Percentiles rank a stretch among this genome's conserved stretches.
Conservation (phyloP, 2,329 filamentous ascomycete species). For the Setomelanomma holmii region DNA sequence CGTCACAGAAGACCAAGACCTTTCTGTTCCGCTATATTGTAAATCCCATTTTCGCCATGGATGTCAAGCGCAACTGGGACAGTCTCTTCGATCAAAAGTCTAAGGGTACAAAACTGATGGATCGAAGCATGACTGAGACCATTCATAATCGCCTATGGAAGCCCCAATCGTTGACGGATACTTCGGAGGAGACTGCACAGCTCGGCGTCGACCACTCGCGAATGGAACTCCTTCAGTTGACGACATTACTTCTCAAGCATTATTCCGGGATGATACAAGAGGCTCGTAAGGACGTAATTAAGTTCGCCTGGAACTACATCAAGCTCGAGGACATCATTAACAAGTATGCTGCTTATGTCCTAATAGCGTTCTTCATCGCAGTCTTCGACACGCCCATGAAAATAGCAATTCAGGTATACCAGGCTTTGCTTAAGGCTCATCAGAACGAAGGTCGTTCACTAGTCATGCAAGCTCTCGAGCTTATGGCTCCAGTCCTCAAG, state of each 20-base stretch:
- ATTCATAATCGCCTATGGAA: slow-evolving; percentile 96
- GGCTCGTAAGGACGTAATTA: slow-evolving; percentile 95
- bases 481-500: slow-evolving; percentile 92
- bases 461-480: slow-evolving; percentile 91
- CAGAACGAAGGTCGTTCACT: slow-evolving; percentile 92
- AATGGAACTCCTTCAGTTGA: slow-evolving; percentile 94
- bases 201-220: slow-evolving; percentile 92
- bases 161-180: slow-evolving; percentile 77
- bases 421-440: slow-evolving; percentile 87
- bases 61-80: slow-evolving; percentile 85
- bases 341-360: slow-evolving; percentile 96
- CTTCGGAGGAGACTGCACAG: slow-evolving; percentile 81
- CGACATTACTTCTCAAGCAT: slow-evolving; percentile 94
- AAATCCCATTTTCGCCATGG: slow-evolving; percentile 96
- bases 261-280: slow-evolving; percentile 88
- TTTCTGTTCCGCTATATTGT: slow-evolving; percentile 92
- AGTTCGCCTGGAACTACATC: slow-evolving; percentile 99
- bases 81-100: slow-evolving; percentile 56
- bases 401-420: slow-evolving; percentile 94
- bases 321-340: slow-evolving; percentile 96
- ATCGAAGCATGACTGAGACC: slow-evolving; percentile 84
- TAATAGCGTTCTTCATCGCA: slow-evolving; percentile 97
- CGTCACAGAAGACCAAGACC: slow-evolving; percentile 87
- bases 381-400: slow-evolving; percentile 96
- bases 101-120: slow-evolving; percentile 75